Base-by-base conservation (phyloP, 2,329 filamentous ascomycete genomes). In the Fusarium sp. region DNA sequence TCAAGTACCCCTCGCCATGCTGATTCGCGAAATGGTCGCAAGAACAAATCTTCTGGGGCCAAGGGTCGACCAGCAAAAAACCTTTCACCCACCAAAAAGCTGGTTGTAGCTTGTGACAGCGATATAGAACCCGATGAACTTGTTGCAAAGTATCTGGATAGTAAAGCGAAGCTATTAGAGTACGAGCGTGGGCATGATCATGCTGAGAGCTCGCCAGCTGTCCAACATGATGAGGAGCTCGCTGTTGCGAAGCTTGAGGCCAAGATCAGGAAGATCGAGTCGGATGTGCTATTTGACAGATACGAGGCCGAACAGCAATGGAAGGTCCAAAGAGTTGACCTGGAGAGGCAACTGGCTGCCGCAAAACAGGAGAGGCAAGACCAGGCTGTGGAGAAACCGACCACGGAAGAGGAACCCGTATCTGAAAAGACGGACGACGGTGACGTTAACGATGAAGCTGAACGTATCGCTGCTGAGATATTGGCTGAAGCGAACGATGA, bases 261-360 rank as follows among this genome's bases (percentile, higher is more conserved):
- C 18, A 97, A 94, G 76, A 82, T 98, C 41, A 86, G 89, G 40
- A 88, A 87, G 65, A 93, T 98, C 43, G 91, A 96, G 74, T 91
- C 88, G 27, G 92, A 95, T 75, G 84, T 93, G 18, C 81, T 95
- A 5, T 94, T 94, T 74, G 92, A 95, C 75, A 86, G 85, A 60
- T 83, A 85, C 47, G 78, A 87, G 34, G 92, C 91, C 7, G 88
- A 92, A 59, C 82, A 87, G 63, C 82, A 87, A 72, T 94, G 92
- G 92, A 87, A 85, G 63, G 78, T 82, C 8, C 86, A 86, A 63
- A 85, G 84, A 41, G 84, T 89, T 34, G 80, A 85, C 23, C 76
- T 94, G 14, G 88, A 92, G 71, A 89, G 87, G 73, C 87, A 91
- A 59, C 85, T 87, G 45, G 83, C 88, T 4, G 81, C 81, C n/a